Base-by-base conservation (phyloP, 257 asterid genomes). In the Solanum neorickii region DNA sequence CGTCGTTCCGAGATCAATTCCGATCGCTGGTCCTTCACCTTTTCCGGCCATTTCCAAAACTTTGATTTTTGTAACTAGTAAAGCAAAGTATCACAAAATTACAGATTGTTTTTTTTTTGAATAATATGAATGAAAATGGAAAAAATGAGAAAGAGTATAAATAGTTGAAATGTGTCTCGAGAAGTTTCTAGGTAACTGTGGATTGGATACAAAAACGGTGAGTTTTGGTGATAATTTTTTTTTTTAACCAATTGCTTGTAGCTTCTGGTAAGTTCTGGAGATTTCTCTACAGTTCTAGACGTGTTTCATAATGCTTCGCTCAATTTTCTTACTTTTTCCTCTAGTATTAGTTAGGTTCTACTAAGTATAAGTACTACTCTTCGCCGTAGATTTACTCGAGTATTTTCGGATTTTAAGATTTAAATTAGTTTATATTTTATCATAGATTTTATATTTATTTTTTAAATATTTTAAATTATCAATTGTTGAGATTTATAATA, bases 21-120 rank as follows among this genome's bases (percentile, higher is more conserved):
- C 92, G 25, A 90, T 90, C 12, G 92, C 90, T 23, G 92, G 92
- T 5, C 92, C 92, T 66, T 90, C 92, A 5, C 92, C 89, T 77
- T 90, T 90, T 27, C 90, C 92, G 7, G 88, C 87, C 92, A 90
- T 90, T 5, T 18, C 8, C 16, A 10, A 27, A 3, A 5, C 9
- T 8, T 4, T 4, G 1, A 33, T 33, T 33, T 33, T 41, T 52
- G 27, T 1, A 3, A 56, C 11, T 62, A 62, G 3, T 9, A 18
- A 11, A 62, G 15, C 27, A 62, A 10, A 62, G 6, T 62, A 60
- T 8, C 7, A 10, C 25, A 18, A 5, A 56, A 56, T 59, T n/a
- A n/a, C 33, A 62, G 33, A 62, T n/a, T 5, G 6, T n/a, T 62
- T 11, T 23, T n/a, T n/a, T 27, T 27, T 27, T 27, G 14, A n/a